Evolutionary conservation across 2,329 filamentous ascomycete genomes (phyloP), one percentile per base, ranked within the genome.

Genomic region (Calonectria hongkongensis): DNA sequence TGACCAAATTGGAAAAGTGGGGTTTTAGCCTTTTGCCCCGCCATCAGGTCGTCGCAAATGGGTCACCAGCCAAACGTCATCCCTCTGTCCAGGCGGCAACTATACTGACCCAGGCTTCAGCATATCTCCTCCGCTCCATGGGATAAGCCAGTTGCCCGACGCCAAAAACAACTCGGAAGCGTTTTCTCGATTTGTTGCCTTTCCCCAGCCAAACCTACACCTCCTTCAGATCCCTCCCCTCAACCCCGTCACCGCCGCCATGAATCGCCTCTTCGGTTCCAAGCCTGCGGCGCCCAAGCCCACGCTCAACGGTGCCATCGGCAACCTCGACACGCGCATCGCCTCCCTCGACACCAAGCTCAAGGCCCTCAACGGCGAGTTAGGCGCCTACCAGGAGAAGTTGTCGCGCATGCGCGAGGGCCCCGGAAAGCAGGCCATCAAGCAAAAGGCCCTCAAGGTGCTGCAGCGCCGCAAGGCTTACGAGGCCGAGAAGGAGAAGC

Each of bases 191-290:
- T 39, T 18, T 51, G 15, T 9, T 18, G 30, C 43, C 28, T 43
- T n/a, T 18, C 45, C 21, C 25, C 12, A 41, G 25, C 4, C 27
- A 33, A 15, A n/a, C 13, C 54, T 16, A 18, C 3, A 16, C 18
- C 33, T 39, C n/a, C 25, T 27, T 15, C 21, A 7, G 7, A 47
- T 27, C 21, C 4, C 2, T 41, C 58, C 21, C 21, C 10, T 28
- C 3, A 70, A 47, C 2, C 27, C 36, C 28, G 2, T 36, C 54
- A 12, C 15, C 13, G 74, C 85, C 85, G 88, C 68, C 75, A 98
- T 99, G 97, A 98, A 99, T 85, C 94, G 97, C 80, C 90, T 99
- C 79, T 99, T 99, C 84, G 97, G 97, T 83, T 91, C 93, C 79
- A 97, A 96, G 87, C 93, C 91, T 86, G 93, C 94, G 76, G 93